These are phyloP conservation scores for Crithidia sp. DNA, from an alignment of 208 protist species.

Conservation along the genomic window DNA sequence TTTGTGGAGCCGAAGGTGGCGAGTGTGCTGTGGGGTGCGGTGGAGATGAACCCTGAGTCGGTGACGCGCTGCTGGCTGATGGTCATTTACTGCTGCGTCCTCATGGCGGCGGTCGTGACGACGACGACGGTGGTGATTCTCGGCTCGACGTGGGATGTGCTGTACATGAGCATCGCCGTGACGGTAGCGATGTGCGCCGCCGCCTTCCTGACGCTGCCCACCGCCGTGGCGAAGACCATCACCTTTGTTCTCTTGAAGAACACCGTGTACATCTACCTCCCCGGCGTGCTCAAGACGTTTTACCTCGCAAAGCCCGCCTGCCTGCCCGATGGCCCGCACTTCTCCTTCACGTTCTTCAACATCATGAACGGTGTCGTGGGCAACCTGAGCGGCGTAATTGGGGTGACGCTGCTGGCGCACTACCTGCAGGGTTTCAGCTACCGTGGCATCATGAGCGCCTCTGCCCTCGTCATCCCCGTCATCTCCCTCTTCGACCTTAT, in stretches of 20 bases:
- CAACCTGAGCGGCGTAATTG: conserved; percentile 47
- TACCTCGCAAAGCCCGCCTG: conserved; percentile 51
- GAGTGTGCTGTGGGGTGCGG: conserved; percentile 16
- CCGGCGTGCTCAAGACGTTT: conserved; percentile 57
- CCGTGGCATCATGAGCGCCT: conserved; percentile 54
- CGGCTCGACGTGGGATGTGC: conserved; percentile 30
- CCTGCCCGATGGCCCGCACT: conserved; percentile 60
- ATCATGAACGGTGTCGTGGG: conserved; percentile 43
- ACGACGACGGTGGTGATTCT: conserved; percentile 32
- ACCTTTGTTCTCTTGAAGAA: conserved; percentile 35
- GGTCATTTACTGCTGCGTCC: conserved; percentile 32
- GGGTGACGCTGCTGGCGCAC: conserved; percentile 51
- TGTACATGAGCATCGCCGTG: conserved; percentile 34
- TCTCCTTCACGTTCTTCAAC: conserved; percentile 64
- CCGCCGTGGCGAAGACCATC: conserved; percentile 40
- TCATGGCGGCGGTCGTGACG: conserved; percentile 35
- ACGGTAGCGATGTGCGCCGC: conserved; percentile 18
- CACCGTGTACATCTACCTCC: conserved; percentile 52
- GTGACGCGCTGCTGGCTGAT: conserved; percentile 29
- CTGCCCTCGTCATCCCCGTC: conserved; percentile 51
- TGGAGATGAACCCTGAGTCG: conserved; percentile 35
- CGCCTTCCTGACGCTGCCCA: conserved; percentile 37
- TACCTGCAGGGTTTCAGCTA: conserved; percentile 57
- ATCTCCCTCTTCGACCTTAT: conserved; percentile 69
- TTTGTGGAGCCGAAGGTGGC: conserved; percentile 28